phyloP scores from a whole-genome alignment of 441 rosid species.

The Gossypium schwendimanii region DNA sequence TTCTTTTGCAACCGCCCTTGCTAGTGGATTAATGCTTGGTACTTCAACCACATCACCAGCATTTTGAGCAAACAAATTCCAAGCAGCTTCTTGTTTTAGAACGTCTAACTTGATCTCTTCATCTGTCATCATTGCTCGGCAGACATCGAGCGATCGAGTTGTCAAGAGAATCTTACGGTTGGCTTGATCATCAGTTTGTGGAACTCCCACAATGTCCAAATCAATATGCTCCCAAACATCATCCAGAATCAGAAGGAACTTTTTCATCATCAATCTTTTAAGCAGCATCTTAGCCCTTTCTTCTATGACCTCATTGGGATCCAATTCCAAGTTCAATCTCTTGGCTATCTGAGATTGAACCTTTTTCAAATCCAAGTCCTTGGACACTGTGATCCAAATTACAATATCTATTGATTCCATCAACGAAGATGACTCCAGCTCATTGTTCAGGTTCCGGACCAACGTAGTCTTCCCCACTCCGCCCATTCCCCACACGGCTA shows the following conservation, averaged over 20 bases:
- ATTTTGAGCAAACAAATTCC: conserved; percentile 25
- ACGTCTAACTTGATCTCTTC: conserved; percentile 19
- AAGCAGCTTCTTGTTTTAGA: conserved; percentile 23
- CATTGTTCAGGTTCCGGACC: conserved; percentile 43
- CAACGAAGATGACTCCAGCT: conserved; percentile 22
- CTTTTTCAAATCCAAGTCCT: conserved; percentile 27
- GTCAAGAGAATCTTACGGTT: conserved; percentile 29
- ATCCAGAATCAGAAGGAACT: conserved; percentile 30
- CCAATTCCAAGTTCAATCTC: conserved; percentile 35
- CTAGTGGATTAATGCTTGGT: conserved; percentile 17
- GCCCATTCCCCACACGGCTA: conserved; percentile 55
- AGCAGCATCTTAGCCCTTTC: conserved; percentile 12
- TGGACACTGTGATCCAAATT: conserved; percentile 47
- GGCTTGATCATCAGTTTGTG: conserved; percentile 17
- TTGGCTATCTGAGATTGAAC: conserved; percentile 39
- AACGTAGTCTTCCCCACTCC: conserved; percentile 51
- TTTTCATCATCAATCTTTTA: conserved; percentile 15
- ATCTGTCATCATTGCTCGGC: conserved; percentile 31
- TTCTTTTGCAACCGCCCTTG: conserved; percentile 22
- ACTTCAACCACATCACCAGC: conserved; percentile 22
- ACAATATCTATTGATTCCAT: conserved; percentile 32
- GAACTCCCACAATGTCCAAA: conserved; percentile 24
- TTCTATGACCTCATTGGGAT: conserved; percentile 14
- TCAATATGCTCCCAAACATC: conserved; percentile 30
- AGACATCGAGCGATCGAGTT: conserved; percentile 22